phyloP scores from a whole-genome alignment of 345 rosid genomes.

The Corchorus olitorius region DNA sequence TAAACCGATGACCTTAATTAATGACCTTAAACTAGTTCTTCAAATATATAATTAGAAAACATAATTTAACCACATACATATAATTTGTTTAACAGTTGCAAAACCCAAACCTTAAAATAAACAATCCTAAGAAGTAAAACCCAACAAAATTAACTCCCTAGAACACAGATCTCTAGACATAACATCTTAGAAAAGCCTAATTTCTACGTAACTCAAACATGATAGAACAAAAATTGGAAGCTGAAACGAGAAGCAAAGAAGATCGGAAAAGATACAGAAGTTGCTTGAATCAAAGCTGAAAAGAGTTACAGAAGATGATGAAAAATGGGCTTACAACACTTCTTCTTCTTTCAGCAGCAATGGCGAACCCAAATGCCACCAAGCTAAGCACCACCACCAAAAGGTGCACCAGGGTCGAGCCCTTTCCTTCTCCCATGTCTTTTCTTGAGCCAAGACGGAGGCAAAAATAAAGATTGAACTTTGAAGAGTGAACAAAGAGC shows the following conservation, averaged over 20 bases:
- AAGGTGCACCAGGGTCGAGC: conserved; percentile 72
- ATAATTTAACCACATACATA: background rate
- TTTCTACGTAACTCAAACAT: conserved; percentile 5
- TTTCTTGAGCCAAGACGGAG: background rate
- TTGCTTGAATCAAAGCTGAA: background rate
- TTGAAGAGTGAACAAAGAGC: background rate
- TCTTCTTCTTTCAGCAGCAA: conserved; percentile 95
- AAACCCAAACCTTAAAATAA: background rate
- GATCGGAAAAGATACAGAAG: background rate
- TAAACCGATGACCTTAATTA: background rate
- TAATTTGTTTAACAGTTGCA: background rate
- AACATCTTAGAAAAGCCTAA: background rate
- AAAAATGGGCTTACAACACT: conserved; percentile 54
- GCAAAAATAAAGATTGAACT: conserved; percentile 12
- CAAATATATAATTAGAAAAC: background rate
- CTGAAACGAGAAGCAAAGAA: background rate
- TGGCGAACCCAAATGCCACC: conserved; percentile 89
- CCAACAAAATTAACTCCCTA: background rate
- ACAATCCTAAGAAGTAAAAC: no score
- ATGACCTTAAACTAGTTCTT: background rate
- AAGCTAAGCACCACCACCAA: conserved; percentile 74
- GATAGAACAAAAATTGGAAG: background rate
- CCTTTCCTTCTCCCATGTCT: conserved; percentile 63
- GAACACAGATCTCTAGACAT: conserved; percentile 12
- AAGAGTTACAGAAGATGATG: background rate